Evolutionary conservation across 129 eudicot genomes (phyloP).

Genomic region (Flaveria trinervia): DNA sequence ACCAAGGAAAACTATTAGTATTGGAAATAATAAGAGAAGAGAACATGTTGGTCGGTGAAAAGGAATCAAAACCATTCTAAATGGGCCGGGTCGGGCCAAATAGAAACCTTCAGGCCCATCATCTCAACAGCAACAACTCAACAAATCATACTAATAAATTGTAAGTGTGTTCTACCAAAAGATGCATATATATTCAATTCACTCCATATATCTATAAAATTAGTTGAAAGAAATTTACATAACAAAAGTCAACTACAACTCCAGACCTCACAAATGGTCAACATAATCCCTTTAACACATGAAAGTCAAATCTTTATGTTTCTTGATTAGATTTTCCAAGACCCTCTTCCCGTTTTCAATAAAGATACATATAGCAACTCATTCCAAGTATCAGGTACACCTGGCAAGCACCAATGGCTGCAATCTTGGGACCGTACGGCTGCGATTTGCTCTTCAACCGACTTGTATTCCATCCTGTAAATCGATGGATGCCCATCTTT

Average conservation of each 20-base stretch:
- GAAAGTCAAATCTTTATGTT: conserved; percentile 21
- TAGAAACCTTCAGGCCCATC: no score
- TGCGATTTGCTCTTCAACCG: conserved; percentile 50
- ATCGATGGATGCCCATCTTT: conserved; percentile 91
- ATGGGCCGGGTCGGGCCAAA: no score
- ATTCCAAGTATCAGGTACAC: conserved; percentile 96
- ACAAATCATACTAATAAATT: no score
- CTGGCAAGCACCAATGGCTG: conserved; percentile 99
- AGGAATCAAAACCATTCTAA: no score
- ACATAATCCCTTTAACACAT: conserved; percentile 6
- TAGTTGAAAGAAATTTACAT: background rate
- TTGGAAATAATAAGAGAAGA: no score
- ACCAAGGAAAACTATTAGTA: no score
- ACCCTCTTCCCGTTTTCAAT: conserved; percentile 52
- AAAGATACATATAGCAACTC: conserved; percentile 84
- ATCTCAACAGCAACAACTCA: no score
- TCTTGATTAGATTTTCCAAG: conserved; percentile 46
- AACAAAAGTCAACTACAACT: conserved; percentile 17
- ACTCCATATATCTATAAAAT: background rate
- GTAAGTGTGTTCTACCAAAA: background rate
- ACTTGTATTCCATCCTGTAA: conserved; percentile 63
- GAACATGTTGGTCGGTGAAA: no score
- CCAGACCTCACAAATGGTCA: conserved; percentile 17
- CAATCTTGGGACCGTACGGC: conserved; percentile 72
- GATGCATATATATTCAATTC: background rate